A percentile compares a stretch with the other conserved stretches of the same genome.
These are phyloP conservation scores for Lachancea lanzarotensis DNA, from an alignment of 805 yeast genomes.

Conservation along the genomic window DNA sequence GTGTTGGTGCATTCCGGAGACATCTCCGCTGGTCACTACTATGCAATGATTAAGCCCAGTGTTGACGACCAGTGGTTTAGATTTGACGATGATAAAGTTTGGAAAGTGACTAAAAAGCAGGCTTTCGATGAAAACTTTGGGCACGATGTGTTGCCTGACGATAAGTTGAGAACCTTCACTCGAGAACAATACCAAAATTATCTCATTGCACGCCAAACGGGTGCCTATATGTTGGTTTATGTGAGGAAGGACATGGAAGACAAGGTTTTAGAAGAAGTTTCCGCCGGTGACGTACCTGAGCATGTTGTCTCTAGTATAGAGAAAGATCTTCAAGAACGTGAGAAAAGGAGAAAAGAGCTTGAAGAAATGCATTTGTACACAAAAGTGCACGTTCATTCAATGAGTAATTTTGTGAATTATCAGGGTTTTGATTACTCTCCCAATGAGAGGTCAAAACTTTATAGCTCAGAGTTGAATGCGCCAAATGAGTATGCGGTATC, in stretches of 20 bases:
- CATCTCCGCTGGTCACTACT: conserved; percentile 92
- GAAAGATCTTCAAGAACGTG: conserved; percentile 54
- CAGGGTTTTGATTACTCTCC: conserved; percentile 75
- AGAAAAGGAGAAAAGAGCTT: conserved; percentile 46
- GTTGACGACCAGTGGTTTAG: conserved; percentile 70
- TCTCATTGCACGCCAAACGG: conserved; percentile 71
- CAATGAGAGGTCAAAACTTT: conserved; percentile 44
- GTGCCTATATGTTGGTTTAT: conserved; percentile 96
- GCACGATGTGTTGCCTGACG: conserved; percentile 50
- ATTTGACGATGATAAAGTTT: conserved; percentile 93
- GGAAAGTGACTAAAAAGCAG: conserved; percentile 75
- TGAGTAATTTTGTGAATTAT: conserved; percentile 47
- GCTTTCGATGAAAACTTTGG: conserved; percentile 94
- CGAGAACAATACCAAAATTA: conserved; percentile 59
- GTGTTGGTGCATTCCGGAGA: conserved; percentile 96
- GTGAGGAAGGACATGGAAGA: conserved; percentile 56
- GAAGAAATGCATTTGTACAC: conserved; percentile 68
- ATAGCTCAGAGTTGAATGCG: conserved; percentile 44
- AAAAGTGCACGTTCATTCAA: conserved; percentile 50
- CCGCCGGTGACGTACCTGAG: conserved; percentile 53
- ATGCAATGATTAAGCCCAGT: conserved; percentile 84
- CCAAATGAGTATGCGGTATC: conserved; percentile 40
- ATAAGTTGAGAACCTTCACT: conserved; percentile 44
- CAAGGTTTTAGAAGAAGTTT: conserved; percentile 52
- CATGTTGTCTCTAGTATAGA: conserved; percentile 63